Conservation (phyloP, 176 grass and related monocot species). For the Rhynchospora tenuis region DNA sequence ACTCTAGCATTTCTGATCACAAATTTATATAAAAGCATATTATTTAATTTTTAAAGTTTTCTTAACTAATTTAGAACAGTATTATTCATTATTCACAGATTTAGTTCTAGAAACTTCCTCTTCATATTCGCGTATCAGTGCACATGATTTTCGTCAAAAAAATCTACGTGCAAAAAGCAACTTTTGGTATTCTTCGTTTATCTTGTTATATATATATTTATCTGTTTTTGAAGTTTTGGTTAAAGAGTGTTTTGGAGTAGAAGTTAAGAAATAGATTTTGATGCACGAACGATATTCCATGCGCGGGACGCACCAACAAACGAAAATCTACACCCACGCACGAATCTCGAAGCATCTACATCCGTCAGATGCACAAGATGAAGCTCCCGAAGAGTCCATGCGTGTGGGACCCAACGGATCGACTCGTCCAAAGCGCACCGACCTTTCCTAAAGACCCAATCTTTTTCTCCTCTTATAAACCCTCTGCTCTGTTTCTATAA, state of each 20-base stretch:
- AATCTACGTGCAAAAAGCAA: neutral
- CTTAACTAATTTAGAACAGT: too few relatives aligned
- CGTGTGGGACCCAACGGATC: constrained; percentile 43
- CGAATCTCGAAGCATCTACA: constrained; percentile 29
- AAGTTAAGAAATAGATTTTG: constrained; percentile 35
- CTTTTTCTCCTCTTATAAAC: constrained; percentile 29
- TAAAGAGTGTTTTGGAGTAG: constrained; percentile 34
- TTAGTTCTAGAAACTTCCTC: too few relatives aligned
- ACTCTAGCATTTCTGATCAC: too few relatives aligned
- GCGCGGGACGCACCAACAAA: constrained; percentile 10
- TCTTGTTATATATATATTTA: neutral
- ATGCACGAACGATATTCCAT: neutral
- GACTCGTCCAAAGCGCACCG: constrained; percentile 37
- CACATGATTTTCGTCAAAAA: neutral
- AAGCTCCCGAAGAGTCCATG: constrained; percentile 16
- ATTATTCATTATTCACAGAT: too few relatives aligned
- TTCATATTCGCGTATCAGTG: neutral
- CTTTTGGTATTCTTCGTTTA: neutral
- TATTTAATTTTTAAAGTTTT: too few relatives aligned
- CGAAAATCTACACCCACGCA: neutral
- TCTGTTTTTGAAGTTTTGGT: neutral
- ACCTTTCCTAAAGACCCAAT: constrained; percentile 13
- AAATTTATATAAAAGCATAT: too few relatives aligned
- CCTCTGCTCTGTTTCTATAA: neutral
- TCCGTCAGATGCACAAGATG: neutral